Conservation (phyloP, 805 yeast species). For the Metschnikowia gruessii region DNA sequence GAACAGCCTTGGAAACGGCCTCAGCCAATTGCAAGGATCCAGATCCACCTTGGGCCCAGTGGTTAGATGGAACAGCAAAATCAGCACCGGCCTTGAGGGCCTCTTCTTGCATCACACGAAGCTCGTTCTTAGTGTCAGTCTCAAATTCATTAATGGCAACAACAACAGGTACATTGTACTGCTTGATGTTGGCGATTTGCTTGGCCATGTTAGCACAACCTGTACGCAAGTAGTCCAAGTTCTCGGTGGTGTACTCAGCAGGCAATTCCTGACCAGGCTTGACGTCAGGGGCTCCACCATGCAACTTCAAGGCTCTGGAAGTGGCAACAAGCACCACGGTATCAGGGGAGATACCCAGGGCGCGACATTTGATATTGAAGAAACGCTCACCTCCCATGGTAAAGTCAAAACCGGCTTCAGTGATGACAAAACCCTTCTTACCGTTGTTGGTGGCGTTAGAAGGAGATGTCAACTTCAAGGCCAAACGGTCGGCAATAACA, state of each 20-base stretch:
- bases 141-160: slow-evolving; percentile 91
- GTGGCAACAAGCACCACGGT: slow-evolving; percentile 94
- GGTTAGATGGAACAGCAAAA: slow-evolving; percentile 86
- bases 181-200: slow-evolving; percentile 82
- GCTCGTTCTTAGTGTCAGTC: slow-evolving; percentile 78
- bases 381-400: slow-evolving; percentile 99
- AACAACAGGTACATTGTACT: slow-evolving; percentile 87
- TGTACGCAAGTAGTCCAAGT: slow-evolving; percentile 67
- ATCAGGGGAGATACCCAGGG: slow-evolving; percentile 85
- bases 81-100: slow-evolving; percentile 90
- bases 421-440: slow-evolving; percentile 77
- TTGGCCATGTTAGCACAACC: slow-evolving; percentile 89
- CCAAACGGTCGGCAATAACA: slow-evolving; percentile 89
- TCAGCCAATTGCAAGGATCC: slow-evolving; percentile 86
- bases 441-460: slow-evolving; percentile 45
- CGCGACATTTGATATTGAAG: slow-evolving; percentile 91
- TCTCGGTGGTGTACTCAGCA: slow-evolving; percentile 73
- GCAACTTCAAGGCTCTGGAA: slow-evolving; percentile 92
- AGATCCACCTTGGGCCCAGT: slow-evolving; percentile 93
- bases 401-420: slow-evolving; percentile 98
- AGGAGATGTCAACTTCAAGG: slow-evolving; percentile 73
- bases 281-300: slow-evolving; percentile 97
- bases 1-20: slow-evolving; percentile 73
- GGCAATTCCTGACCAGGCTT: slow-evolving; percentile 91
- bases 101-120: slow-evolving; percentile 72